These are phyloP conservation scores for Dactylis glomerata DNA, from an alignment of 176 grass and related monocot genomes.

Conservation along the genomic window DNA sequence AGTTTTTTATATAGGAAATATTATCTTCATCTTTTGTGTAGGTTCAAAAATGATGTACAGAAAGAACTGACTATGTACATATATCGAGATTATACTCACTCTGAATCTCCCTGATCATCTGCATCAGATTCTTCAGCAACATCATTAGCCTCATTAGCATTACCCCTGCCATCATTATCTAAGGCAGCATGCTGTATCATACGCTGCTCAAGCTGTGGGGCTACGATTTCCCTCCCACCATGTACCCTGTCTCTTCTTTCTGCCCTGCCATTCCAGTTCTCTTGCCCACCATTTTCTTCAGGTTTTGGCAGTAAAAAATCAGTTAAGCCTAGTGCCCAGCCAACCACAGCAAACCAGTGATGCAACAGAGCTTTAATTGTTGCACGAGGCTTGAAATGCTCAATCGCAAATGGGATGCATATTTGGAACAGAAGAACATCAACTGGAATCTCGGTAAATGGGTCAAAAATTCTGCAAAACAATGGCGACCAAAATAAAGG, in stretches of 20 bases:
- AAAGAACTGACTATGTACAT: neutral
- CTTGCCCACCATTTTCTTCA: conserved; percentile 80
- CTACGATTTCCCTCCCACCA: conserved; percentile 48
- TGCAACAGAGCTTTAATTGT: conserved; percentile 85
- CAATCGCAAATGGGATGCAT: conserved; percentile 97
- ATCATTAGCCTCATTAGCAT: conserved; percentile 56
- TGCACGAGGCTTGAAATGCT: conserved; percentile 91
- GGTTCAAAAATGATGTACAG: neutral
- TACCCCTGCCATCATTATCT: conserved; percentile 50
- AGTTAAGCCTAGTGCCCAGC: conserved; percentile 85
- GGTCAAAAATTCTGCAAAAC: conserved; percentile 86
- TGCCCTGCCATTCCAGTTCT: conserved; percentile 71
- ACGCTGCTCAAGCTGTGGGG: conserved; percentile 49
- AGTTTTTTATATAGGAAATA: neutral
- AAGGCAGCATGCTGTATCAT: conserved; percentile 52
- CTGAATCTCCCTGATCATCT: conserved; percentile 83
- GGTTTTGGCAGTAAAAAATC: conserved; percentile 74
- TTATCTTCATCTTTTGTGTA: neutral
- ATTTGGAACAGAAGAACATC: conserved; percentile 93
- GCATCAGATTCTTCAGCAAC: conserved; percentile 71
- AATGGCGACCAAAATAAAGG: neutral
- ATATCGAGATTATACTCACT: conserved; percentile 53
- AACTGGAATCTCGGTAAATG: conserved; percentile 92
- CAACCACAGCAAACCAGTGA: conserved; percentile 87
- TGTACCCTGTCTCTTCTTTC: conserved; percentile 67